phyloP scores from a whole-genome alignment of 768 basidiomycete species.

The Podaxis sp. region DNA sequence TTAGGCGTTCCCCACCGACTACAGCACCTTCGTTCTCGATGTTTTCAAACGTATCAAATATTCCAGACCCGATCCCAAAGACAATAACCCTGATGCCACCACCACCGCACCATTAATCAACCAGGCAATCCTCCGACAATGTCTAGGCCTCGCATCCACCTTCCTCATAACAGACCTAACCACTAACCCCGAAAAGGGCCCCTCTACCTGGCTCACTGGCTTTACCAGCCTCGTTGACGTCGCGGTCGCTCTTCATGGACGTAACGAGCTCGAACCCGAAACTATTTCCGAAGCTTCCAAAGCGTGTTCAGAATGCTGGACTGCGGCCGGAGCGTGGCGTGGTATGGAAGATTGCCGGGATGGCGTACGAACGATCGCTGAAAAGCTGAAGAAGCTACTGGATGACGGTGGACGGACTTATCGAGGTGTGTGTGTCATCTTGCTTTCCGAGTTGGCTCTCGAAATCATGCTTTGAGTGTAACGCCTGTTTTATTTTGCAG shows the following conservation, averaged over 20 bases:
- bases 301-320: slow-evolving; percentile 82
- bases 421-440: slow-evolving; percentile 32
- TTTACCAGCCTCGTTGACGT: slow-evolving; percentile 72
- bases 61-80: slow-evolving; percentile 20
- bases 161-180: slow-evolving; percentile 75
- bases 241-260: slow-evolving; percentile 65
- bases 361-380: slow-evolving; percentile 60
- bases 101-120: slow-evolving; percentile 42
- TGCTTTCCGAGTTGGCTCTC: background rate
- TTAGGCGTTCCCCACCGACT: slow-evolving; percentile 54
- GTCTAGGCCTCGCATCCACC: slow-evolving; percentile 72
- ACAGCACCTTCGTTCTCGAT: slow-evolving; percentile 55
- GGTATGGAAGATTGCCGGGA: slow-evolving; percentile 64
- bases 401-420: slow-evolving; percentile 58
- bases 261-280: slow-evolving; percentile 71
- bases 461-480: background rate
- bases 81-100: slow-evolving; percentile 11
- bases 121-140: slow-evolving; percentile 61
- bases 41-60: slow-evolving; percentile 50
- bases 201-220: slow-evolving; percentile 63
- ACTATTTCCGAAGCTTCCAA: slow-evolving; percentile 71
- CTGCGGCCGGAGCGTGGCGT: slow-evolving; percentile 64
- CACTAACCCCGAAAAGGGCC: slow-evolving; percentile 57
- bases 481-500: slow-evolving; percentile 24
- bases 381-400: slow-evolving; percentile 55